Evolutionary conservation across 208 protist species (phyloP).

Genomic region (Trypanosoma grayi): DNA sequence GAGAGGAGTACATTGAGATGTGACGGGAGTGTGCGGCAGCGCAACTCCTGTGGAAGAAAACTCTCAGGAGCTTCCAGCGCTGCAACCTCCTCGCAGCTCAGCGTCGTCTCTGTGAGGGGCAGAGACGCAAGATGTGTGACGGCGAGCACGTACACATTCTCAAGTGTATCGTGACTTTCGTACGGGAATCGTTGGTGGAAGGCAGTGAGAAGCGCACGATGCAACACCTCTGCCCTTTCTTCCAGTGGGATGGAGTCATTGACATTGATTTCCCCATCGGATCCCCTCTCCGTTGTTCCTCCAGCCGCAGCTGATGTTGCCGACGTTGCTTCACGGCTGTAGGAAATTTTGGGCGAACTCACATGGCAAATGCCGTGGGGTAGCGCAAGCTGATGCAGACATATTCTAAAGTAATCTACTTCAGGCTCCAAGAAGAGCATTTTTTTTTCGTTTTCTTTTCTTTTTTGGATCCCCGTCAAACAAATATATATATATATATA

Average conservation of each 20-base stretch:
- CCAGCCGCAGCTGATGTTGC: neutral
- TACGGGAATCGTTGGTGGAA: slow-evolving; percentile 63
- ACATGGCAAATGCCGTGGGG: slow-evolving; percentile 26
- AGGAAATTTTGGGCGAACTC: neutral
- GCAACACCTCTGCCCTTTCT: slow-evolving; percentile 46
- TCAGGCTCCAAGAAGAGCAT: slow-evolving; percentile 75
- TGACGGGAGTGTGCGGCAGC: slow-evolving; percentile 57
- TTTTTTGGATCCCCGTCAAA: too few species aligned
- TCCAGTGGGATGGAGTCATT: slow-evolving; percentile 31
- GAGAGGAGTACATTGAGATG: slow-evolving; percentile 45
- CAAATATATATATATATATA: too few species aligned
- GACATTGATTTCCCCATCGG: neutral
- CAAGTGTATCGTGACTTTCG: slow-evolving; percentile 52
- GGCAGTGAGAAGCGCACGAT: slow-evolving; percentile 53
- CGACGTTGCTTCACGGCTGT: neutral
- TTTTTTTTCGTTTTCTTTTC: neutral
- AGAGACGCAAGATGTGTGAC: slow-evolving; percentile 50
- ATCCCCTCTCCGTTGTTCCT: neutral
- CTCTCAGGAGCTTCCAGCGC: slow-evolving; percentile 30
- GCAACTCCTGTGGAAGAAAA: slow-evolving; percentile 44
- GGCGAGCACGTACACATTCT: slow-evolving; percentile 62
- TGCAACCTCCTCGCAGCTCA: slow-evolving; percentile 38
- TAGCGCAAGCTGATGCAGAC: slow-evolving; percentile 40
- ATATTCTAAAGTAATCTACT: slow-evolving; percentile 60
- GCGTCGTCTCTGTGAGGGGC: slow-evolving; percentile 26